Evolutionary conservation across 2,329 filamentous ascomycete species (phyloP), one percentile per base, ranked within the genome.

Genomic region (Dryadomyces quercivorus): DNA sequence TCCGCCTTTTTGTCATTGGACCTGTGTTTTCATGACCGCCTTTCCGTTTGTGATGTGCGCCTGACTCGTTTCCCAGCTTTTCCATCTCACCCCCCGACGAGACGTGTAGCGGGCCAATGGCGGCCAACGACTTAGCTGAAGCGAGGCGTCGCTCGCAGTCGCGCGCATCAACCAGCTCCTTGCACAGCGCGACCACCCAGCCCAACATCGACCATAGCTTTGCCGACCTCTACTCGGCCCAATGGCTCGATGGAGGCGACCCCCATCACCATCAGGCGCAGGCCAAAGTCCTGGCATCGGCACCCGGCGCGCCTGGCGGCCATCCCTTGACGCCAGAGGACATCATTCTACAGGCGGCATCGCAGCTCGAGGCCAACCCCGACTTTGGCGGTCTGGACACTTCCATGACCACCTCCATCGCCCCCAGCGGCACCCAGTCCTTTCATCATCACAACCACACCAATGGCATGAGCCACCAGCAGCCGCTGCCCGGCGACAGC

Each of bases 281-380:
- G 58, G 63, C 65, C 8, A 59, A 59, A 51, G 52, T 46, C 13
- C 40, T 43, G 6, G 34, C 53, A 7, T 34, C 22, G 18, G 22
- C 46, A 7, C 26, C 45, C 7, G 40, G 21, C 2, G 48, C 31
- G 2, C 62, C 66, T 16, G 64, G 66, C 8, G 62, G 65, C 38
- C 66, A 70, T 36, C 73, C 75, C 53, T 73, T 83, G 70, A 73
- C 76, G 3, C 68, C 77, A 22, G 80, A 83, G 60, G 78, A 80
- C 57, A 75, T 82, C 68, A 75, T 84, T 50, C 69, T 84, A 57
- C 76, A 80, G 55, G 75, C 76, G 18, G 74, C 76, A 31, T 72
- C 75, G 21, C 80, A 81, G 58, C 72, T 82, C 62, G 76, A 79
- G 58, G 69, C 71, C 50, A 70, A 70, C 47, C 72, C 72, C 53